Percentiles rank a stretch among this genome's conserved stretches.
Evolutionary conservation across 345 rosid species (phyloP).

Genomic region (Citrus medica): DNA sequence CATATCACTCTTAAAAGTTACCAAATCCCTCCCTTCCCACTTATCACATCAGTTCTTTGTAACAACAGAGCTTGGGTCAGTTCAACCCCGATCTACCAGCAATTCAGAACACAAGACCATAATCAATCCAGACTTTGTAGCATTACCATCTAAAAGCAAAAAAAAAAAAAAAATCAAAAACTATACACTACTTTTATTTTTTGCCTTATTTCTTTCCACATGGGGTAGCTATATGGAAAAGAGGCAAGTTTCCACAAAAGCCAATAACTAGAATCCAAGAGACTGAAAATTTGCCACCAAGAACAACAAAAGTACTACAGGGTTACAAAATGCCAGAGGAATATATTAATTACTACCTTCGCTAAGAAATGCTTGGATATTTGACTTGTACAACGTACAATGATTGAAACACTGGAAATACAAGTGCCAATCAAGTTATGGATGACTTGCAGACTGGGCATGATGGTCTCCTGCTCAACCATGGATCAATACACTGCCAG

Average conservation of each 20-base stretch:
- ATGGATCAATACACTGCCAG: conserved; percentile 93
- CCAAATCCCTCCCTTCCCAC: background rate
- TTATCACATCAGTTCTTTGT: background rate
- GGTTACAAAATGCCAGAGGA: background rate
- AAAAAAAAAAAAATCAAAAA: background rate
- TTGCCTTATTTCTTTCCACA: too few relatives aligned
- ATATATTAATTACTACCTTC: background rate
- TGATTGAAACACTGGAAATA: background rate
- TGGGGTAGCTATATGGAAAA: background rate
- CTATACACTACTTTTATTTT: background rate
- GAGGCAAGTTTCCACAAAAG: background rate
- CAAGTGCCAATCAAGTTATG: conserved; percentile 34
- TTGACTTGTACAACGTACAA: background rate
- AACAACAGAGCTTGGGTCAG: background rate
- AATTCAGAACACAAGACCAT: conserved; percentile 1
- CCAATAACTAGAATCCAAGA: background rate
- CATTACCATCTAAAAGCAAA: background rate
- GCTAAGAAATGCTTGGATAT: background rate
- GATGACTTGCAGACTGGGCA: conserved; percentile 95
- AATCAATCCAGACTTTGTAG: background rate
- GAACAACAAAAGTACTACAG: background rate
- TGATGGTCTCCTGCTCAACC: conserved; percentile 71
- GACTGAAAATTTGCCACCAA: background rate
- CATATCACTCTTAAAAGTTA: background rate
- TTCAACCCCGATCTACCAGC: conserved; percentile 12